Evolutionary conservation across 176 grass and related monocot species (phyloP), one percentile per base, ranked within the genome.

Genomic region (Aegilops bicornis): DNA sequence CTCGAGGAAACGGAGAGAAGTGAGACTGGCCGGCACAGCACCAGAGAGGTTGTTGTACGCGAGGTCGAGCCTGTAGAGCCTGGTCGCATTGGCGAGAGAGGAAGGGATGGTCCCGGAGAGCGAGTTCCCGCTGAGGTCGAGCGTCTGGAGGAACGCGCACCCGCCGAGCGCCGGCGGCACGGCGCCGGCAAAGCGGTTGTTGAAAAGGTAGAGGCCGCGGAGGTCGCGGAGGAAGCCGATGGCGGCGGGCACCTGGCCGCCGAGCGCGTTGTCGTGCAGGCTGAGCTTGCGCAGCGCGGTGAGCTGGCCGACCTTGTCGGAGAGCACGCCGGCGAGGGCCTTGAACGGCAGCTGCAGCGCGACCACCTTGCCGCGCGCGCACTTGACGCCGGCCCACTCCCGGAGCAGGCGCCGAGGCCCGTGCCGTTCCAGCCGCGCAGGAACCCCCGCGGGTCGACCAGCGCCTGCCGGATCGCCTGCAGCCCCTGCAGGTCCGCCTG

Each of bases 261-360:
- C 86, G 52, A 98, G 87, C 31, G 85, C 78, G 89, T 98, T 98
- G 88, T 98, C 97, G 75, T 98, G 97, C 61, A 98, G 86, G 87
- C 89, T 94, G 73, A 98, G 90, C 84, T 86, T 88, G 50, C 97
- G 92, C 17, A 98, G 83, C 14, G 90, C 84, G 4, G 94, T 85
- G 63, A 98, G 92, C 92, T 94, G 94, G 43, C 88, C 90, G 71
- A 98, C 61, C 87, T 94, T 98, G 31, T 90, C 88, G 27, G 97
- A 89, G 81, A 98, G 84, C 66, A 79, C 65, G 33, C 97, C 97
- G 64, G 84, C 88, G 52, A 98, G 87, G 19, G 83, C 89, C 84
- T 93, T 92, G 90, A 93, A 99, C 0, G 97, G 97, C 0, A 99
- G 90, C 87, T 93, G 97, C 73, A 99, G 88, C 4, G 97, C 97